Evolutionary conservation across 805 yeast species (phyloP).

Genomic region (Wickerhamiella allomyrinae): DNA sequence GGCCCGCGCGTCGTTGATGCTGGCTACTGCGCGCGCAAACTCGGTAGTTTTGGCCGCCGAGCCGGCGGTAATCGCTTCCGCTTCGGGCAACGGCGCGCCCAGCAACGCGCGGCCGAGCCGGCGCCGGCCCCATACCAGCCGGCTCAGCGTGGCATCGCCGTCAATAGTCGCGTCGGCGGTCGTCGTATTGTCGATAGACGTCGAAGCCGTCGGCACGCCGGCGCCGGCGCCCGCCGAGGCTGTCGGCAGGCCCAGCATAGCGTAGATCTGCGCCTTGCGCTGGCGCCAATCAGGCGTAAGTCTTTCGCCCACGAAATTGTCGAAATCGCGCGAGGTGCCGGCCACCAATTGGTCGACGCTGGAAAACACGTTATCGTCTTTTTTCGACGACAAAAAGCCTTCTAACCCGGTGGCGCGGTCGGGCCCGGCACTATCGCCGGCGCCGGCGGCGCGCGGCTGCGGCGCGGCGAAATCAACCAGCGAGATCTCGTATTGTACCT

Average conservation of each 20-base stretch:
- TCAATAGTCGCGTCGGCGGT: slow-evolving; percentile 10
- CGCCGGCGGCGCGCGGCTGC: not conserved
- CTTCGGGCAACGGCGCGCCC: slow-evolving; percentile 22
- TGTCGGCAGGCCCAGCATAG: slow-evolving; percentile 40
- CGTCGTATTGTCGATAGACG: slow-evolving; percentile 15
- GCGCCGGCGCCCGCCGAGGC: not conserved
- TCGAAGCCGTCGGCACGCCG: no score
- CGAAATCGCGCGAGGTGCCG: slow-evolving; percentile 71
- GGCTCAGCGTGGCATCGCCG: slow-evolving; percentile 1
- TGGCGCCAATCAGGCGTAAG: slow-evolving; percentile 74
- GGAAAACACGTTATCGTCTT: slow-evolving; percentile 67
- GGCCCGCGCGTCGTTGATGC: not conserved
- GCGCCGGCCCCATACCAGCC: slow-evolving; percentile 23
- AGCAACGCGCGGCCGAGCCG: slow-evolving; percentile 25
- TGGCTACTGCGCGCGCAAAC: slow-evolving; percentile 1
- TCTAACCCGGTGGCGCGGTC: slow-evolving; percentile 31
- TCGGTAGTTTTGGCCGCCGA: slow-evolving; percentile 2
- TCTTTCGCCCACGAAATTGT: slow-evolving; percentile 54
- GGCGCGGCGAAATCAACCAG: not conserved
- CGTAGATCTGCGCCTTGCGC: slow-evolving; percentile 59
- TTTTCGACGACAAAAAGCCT: slow-evolving; percentile 47
- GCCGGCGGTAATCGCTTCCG: slow-evolving; percentile 6
- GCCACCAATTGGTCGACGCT: slow-evolving; percentile 71
- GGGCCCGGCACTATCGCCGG: not conserved
- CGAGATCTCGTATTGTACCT: slow-evolving; percentile 44